Percentiles rank a stretch among this genome's conserved stretches.
phyloP scores from a whole-genome alignment of 139 green algal species.

The Tetraselmis striata region DNA sequence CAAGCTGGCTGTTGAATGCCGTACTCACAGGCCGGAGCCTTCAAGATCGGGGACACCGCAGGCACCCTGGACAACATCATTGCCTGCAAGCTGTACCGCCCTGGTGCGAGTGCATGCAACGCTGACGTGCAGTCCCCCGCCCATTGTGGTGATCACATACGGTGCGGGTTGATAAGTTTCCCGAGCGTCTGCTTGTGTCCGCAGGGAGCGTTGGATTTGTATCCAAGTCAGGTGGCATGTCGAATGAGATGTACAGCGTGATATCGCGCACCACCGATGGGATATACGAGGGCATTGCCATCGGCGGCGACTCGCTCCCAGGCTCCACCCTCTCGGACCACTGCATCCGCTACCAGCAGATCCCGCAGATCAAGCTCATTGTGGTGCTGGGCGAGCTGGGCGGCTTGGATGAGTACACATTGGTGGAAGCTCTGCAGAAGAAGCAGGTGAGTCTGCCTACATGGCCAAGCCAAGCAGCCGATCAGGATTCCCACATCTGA shows the following conservation, averaged over 20 bases:
- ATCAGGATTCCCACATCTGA: too few species aligned
- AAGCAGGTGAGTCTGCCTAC: not conserved
- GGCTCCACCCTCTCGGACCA: conserved; percentile 89
- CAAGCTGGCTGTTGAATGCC: too few species aligned
- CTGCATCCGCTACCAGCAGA: conserved; percentile 84
- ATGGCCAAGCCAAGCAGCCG: conserved; percentile 53
- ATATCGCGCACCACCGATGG: conserved; percentile 81
- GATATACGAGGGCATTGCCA: conserved; percentile 91
- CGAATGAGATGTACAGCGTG: conserved; percentile 96
- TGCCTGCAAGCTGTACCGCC: conserved; percentile 84
- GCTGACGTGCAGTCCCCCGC: too few species aligned
- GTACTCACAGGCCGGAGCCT: conserved; percentile 85
- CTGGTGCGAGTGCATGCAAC: too few species aligned
- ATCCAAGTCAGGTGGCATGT: conserved; percentile 88
- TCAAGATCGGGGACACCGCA: conserved; percentile 92
- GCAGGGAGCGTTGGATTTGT: conserved; percentile 85
- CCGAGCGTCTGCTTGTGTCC: too few species aligned
- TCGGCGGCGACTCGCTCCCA: conserved; percentile 87
- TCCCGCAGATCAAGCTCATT: conserved; percentile 90
- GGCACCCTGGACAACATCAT: conserved; percentile 96
- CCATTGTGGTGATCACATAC: too few species aligned
- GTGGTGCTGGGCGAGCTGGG: conserved; percentile 92
- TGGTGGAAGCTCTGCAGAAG: conserved; percentile 62
- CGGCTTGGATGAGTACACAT: conserved; percentile 81
- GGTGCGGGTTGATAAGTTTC: too few species aligned